Evolutionary conservation across 139 green algal genomes (phyloP).

Genomic region (Pseudopediastrum boryanum): DNA sequence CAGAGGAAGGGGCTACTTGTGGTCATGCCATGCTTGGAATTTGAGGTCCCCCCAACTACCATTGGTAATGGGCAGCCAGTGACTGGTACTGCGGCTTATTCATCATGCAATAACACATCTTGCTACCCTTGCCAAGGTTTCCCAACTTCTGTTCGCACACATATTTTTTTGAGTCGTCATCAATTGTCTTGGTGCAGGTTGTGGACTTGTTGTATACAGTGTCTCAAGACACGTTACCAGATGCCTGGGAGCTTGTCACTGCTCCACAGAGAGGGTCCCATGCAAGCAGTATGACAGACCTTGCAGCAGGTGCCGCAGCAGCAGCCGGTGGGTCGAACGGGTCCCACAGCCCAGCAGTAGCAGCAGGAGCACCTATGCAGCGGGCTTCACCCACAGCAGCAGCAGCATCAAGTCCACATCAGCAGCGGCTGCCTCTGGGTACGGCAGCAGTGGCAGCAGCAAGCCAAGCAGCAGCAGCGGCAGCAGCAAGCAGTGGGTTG

Average conservation of each 20-base stretch:
- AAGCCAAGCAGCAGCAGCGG: slow-evolving; percentile 28
- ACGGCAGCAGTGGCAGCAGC: slow-evolving; percentile 13
- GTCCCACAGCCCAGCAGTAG: too few relatives aligned
- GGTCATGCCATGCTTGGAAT: too few relatives aligned
- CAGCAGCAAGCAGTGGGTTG: slow-evolving; percentile 19
- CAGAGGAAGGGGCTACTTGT: too few relatives aligned
- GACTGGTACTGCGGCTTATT: too few relatives aligned
- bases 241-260: slow-evolving; percentile 38
- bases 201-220: slow-evolving; percentile 27
- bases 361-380: slow-evolving; percentile 10
- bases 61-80: too few relatives aligned
- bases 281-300: slow-evolving; percentile 5
- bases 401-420: slow-evolving; percentile 14
- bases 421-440: too few relatives aligned
- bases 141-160: too few relatives aligned
- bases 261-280: slow-evolving; percentile 18
- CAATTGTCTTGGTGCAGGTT: background rate
- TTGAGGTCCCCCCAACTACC: too few relatives aligned
- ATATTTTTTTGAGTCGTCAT: too few relatives aligned
- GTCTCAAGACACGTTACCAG: slow-evolving; percentile 25
- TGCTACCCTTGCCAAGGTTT: too few relatives aligned
- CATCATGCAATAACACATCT: too few relatives aligned
- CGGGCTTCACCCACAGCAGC: slow-evolving; percentile 28
- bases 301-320: background rate
- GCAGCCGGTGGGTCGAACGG: too few relatives aligned